Percentiles rank a stretch among this genome's conserved stretches.
Conservation (phyloP, 106 monocot species). For the Ottelia alismoides region DNA sequence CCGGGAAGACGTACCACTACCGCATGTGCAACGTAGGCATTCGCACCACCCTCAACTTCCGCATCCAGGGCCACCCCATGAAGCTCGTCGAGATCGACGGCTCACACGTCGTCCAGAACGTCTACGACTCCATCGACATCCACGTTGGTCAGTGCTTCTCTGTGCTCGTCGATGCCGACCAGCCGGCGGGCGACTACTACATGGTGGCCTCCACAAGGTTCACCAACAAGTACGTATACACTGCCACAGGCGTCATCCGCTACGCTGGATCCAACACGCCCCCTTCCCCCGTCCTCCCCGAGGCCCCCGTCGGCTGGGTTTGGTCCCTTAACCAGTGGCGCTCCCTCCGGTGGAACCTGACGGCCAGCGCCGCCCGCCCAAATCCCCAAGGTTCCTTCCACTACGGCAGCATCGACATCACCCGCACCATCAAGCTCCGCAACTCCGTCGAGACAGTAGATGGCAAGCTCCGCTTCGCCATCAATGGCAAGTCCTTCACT, state of each 20-base stretch:
- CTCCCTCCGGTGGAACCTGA: constrained; percentile 43
- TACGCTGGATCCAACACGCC: constrained; percentile 18
- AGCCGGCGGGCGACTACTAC: constrained; percentile 24
- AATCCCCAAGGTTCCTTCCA: constrained; percentile 37
- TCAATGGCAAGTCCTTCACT: constrained; percentile 54
- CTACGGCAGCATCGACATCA: constrained; percentile 46
- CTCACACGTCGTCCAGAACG: constrained; percentile 67
- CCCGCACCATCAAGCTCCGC: constrained; percentile 34
- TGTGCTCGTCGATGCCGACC: constrained; percentile 32
- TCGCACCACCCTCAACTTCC: constrained; percentile 63
- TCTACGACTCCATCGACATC: constrained; percentile 34
- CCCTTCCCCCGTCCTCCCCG: constrained; percentile 11
- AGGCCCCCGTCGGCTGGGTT: constrained; percentile 17
- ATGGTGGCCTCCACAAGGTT: constrained; percentile 33
- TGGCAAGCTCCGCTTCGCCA: constrained; percentile 45
- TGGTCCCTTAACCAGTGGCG: constrained; percentile 47
- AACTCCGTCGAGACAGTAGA: constrained; percentile 17
- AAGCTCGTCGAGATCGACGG: constrained; percentile 83
- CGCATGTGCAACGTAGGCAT: constrained; percentile 70
- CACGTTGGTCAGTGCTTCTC: constrained; percentile 44
- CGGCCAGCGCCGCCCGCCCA: constrained; percentile 37
- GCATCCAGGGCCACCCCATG: constrained; percentile 55
- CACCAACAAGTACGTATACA: constrained; percentile 6
- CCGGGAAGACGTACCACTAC: constrained; percentile 34
- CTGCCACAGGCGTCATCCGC: constrained; percentile 24